These are phyloP conservation scores for Tetracladium setigerum DNA, from an alignment of 495 filamentous ascomycete genomes.

Conservation along the genomic window DNA sequence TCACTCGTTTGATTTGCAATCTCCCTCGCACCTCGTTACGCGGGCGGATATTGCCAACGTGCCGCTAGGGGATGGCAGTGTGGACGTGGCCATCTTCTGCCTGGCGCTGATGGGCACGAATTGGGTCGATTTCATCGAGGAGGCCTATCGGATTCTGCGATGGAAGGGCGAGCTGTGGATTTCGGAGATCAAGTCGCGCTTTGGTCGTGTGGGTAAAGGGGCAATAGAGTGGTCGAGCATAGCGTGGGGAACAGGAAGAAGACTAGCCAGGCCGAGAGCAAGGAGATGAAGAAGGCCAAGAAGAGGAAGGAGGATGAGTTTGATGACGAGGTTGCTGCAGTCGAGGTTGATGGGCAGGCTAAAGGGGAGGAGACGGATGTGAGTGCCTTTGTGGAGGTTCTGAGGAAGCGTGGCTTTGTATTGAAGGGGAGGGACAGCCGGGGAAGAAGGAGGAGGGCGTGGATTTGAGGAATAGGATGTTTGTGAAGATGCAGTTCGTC, in stretches of 20 bases:
- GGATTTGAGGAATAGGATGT: constrained; percentile 93
- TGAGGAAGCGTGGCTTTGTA: constrained; percentile 59
- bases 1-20: constrained; percentile 52
- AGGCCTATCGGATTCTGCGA: constrained; percentile 81
- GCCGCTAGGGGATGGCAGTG: constrained; percentile 58
- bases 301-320: constrained; percentile 41
- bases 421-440: constrained; percentile 45
- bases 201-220: constrained; percentile 52
- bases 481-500: constrained; percentile 90
- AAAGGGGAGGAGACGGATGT: constrained; percentile 70
- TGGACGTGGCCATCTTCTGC: constrained; percentile 88
- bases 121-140: constrained; percentile 91
- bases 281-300: constrained; percentile 43
- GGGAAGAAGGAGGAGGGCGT: constrained; percentile 39
- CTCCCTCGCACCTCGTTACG: constrained; percentile 61
- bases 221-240: constrained; percentile 42
- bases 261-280: constrained; percentile 43
- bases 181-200: constrained; percentile 90
- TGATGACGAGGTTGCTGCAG: constrained; percentile 39
- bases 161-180: constrained; percentile 96
- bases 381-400: constrained; percentile 77
- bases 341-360: constrained; percentile 45
- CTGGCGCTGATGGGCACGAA: constrained; percentile 98
- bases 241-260: constrained; percentile 47
- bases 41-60: constrained; percentile 82